Base-by-base conservation (phyloP, 2,329 filamentous ascomycete genomes). In the Fusarium fujikuroi region DNA sequence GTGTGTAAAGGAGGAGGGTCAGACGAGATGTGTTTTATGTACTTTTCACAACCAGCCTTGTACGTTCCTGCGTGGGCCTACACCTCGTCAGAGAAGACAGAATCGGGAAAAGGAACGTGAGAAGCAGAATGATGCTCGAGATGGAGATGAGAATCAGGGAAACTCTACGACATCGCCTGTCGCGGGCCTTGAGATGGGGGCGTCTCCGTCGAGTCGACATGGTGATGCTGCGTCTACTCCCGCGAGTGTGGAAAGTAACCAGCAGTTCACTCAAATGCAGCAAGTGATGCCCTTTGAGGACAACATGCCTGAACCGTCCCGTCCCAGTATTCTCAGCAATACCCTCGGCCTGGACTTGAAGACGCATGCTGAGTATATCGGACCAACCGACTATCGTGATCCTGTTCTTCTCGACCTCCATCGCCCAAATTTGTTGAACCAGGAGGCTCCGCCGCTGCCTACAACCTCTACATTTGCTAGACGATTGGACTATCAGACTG, bases 1-100 rank as follows among this genome's bases (percentile, higher is more conserved):
- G 75, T 92, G 90, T 78, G 90, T 91, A 54, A 87, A 90, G 75
- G 87, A 91, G 77, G 87, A 90, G 59, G 87, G 85, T 63, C 86
- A 86, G 73, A 84, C 85, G 47, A 85, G 88, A 72, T 92, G 90
- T 78, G 88, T 91, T 54, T 83, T 92, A 66, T 92, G 90, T 80
- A 87, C 88, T 70, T 91, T 92, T 79, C 90, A 92, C 81, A 89
- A 89, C 79, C 89, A 91, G 77, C 87, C 90, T 70, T 92, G 90
- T 80, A 92, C 90, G 30, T 92, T 91, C 78, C 84, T 91, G 57
- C 79, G 80, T n/a, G 80, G 80, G 0, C 80, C 80, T 23, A 79
- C 80, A 21, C 79, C 79, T 36, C 79, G 80, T 40, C 75, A 79
- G 52, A 78, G 79, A 46, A 73, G 76, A 60, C 66, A 77, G 66